Evolutionary conservation across 208 protist species (phyloP).

Genomic region (Trypanosoma platydactyli): DNA sequence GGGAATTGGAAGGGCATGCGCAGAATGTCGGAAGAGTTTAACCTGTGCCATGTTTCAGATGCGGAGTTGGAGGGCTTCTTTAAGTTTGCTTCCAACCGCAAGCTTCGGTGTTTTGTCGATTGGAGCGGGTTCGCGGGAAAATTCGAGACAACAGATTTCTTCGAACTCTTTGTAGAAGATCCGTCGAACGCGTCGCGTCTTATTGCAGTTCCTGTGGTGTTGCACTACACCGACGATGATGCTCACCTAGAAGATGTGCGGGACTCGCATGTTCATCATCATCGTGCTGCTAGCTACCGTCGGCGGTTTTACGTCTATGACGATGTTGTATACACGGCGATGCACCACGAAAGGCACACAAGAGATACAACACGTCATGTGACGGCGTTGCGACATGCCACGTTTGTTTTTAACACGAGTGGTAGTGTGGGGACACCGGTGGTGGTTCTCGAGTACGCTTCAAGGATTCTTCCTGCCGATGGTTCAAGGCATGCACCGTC

Average conservation of each 20-base stretch:
- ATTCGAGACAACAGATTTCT: conserved; percentile 47
- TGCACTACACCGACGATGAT: conserved; percentile 49
- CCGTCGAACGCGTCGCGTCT: conserved; percentile 44
- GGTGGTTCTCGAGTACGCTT: conserved; percentile 58
- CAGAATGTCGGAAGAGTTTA: conserved; percentile 46
- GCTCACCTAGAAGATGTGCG: conserved; percentile 33
- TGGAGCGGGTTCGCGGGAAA: conserved; percentile 37
- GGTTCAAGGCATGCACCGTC: not conserved
- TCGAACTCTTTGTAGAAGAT: conserved; percentile 73
- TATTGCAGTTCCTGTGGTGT: conserved; percentile 64
- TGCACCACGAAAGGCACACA: not conserved
- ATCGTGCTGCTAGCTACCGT: conserved; percentile 27
- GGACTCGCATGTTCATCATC: conserved; percentile 40
- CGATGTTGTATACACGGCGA: conserved; percentile 43
- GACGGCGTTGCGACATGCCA: conserved; percentile 34
- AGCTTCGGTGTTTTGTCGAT: conserved; percentile 39
- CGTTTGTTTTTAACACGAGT: conserved; percentile 36
- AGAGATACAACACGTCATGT: not conserved
- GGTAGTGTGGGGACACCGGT: conserved; percentile 34
- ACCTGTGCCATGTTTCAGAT: conserved; percentile 53
- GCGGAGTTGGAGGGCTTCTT: conserved; percentile 43
- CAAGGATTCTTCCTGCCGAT: conserved; percentile 35
- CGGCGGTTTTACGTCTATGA: conserved; percentile 78
- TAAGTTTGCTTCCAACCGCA: conserved; percentile 40
- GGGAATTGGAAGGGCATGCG: conserved; percentile 58